phyloP scores from a whole-genome alignment of 2,329 filamentous ascomycete genomes.

The Epichloe glyceriae region DNA sequence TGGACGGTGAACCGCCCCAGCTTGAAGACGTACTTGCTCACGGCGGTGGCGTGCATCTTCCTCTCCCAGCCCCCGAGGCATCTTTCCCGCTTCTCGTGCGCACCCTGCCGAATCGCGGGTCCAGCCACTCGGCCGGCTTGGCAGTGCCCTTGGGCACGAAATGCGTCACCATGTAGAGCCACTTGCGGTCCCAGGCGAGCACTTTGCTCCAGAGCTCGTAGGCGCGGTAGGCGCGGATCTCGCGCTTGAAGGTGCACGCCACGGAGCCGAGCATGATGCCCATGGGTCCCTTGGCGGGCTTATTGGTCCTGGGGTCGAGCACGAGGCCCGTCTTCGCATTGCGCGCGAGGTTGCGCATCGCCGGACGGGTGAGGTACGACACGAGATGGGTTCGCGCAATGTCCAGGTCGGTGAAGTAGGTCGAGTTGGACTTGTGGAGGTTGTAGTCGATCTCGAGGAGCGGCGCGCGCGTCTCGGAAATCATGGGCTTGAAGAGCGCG shows the following conservation, averaged over 20 bases:
- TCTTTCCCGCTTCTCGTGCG: slow-evolving; percentile 26
- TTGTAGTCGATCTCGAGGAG: slow-evolving; percentile 78
- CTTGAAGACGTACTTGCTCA: slow-evolving; percentile 77
- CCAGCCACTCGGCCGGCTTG: slow-evolving; percentile 40
- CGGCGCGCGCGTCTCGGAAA: slow-evolving; percentile 53
- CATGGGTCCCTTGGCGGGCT: slow-evolving; percentile 39
- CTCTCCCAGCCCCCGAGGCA: slow-evolving; percentile 38
- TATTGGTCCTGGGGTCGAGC: slow-evolving; percentile 31
- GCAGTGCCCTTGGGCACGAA: slow-evolving; percentile 53
- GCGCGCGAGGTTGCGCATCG: slow-evolving; percentile 8
- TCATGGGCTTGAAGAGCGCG: slow-evolving; percentile 60
- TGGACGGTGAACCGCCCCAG: slow-evolving; percentile 71
- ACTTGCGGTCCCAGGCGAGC: slow-evolving; percentile 68
- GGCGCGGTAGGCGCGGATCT: slow-evolving; percentile 54
- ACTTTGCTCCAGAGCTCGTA: slow-evolving; percentile 66
- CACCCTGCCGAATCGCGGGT: slow-evolving; percentile 29
- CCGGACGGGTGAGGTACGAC: slow-evolving; percentile 48
- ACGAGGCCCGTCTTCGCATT: slow-evolving; percentile 26
- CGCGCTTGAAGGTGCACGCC: slow-evolving; percentile 58
- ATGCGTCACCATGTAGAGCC: slow-evolving; percentile 64
- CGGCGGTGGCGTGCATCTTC: slow-evolving; percentile 55
- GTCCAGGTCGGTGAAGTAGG: slow-evolving; percentile 81
- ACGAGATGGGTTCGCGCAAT: slow-evolving; percentile 71
- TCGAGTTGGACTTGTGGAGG: slow-evolving; percentile 69
- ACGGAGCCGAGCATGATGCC: slow-evolving; percentile 60